phyloP scores from a whole-genome alignment of 2,329 filamentous ascomycete species.

The Cercospora zeae-maydis region DNA sequence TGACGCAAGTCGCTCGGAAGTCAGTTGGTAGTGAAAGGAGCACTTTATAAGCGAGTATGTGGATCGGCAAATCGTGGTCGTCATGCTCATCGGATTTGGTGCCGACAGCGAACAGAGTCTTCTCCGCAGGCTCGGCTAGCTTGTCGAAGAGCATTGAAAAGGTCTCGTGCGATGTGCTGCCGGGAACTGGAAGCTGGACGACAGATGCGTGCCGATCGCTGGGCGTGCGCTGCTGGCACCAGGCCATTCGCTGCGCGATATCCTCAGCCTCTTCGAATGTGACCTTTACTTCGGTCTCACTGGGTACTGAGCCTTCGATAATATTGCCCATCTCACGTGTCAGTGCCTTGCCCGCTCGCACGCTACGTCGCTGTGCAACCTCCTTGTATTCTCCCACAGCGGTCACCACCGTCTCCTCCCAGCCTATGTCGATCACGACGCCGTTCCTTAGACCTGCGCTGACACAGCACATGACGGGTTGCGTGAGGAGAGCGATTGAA shows the following conservation, averaged over 20 bases:
- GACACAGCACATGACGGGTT: slow-evolving; percentile 68
- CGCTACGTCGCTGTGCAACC: slow-evolving; percentile 64
- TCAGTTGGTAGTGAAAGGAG: slow-evolving; percentile 76
- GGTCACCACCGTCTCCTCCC: slow-evolving; percentile 83
- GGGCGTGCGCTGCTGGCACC: slow-evolving; percentile 56
- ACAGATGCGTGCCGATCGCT: slow-evolving; percentile 8
- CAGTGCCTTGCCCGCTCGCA: slow-evolving; percentile 70
- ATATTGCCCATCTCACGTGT: slow-evolving; percentile 66
- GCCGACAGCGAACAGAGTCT: slow-evolving; percentile 63
- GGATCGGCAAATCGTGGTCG: slow-evolving; percentile 79
- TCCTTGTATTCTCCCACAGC: slow-evolving; percentile 89
- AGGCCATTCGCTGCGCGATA: slow-evolving; percentile 68
- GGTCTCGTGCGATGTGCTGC: slow-evolving; percentile 20
- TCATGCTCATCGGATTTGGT: slow-evolving; percentile 62
- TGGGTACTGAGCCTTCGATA: slow-evolving; percentile 55
- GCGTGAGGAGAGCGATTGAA: slow-evolving; percentile 74
- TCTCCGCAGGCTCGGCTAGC: slow-evolving; percentile 72
- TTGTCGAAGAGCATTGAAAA: slow-evolving; percentile 62
- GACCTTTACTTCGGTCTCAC: slow-evolving; percentile 39
- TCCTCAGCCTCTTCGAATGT: slow-evolving; percentile 78
- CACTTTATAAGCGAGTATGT: slow-evolving; percentile 69
- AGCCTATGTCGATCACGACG: slow-evolving; percentile 84
- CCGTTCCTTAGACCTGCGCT: slow-evolving; percentile 83
- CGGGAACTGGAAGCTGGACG: slow-evolving; percentile 30
- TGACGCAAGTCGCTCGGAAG: slow-evolving; percentile 79